Base-by-base conservation (phyloP, 75 land plant genomes). In the Pinus albicaulis region DNA sequence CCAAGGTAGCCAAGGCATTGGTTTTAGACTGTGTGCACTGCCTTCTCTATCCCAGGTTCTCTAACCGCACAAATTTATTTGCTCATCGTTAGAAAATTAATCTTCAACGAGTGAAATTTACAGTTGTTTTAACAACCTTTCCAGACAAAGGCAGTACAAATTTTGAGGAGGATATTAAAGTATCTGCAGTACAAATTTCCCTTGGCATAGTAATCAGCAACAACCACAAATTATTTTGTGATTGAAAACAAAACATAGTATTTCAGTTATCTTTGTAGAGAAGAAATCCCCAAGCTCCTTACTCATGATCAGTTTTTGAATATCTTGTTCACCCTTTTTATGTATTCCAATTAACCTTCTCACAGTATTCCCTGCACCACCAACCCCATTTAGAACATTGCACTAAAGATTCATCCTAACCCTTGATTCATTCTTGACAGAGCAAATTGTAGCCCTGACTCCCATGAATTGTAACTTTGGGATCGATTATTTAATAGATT, bases 111-210 rank as follows among this genome's bases (percentile, higher is more conserved):
- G n/a, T n/a, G n/a, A n/a, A n/a, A n/a, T n/a, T n/a, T n/a, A n/a
- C n/a, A n/a, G n/a, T n/a, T n/a, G n/a, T n/a, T n/a, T n/a, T n/a
- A n/a, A n/a, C n/a, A n/a, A n/a, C n/a, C n/a, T n/a, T n/a, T n/a
- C n/a, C n/a, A n/a, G n/a, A n/a, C n/a, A n/a, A n/a, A n/a, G n/a
- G n/a, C n/a, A n/a, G n/a, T n/a, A n/a, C n/a, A n/a, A n/a, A n/a
- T n/a, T n/a, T n/a, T n/a, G n/a, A n/a, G n/a, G n/a, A n/a, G n/a
- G n/a, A n/a, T n/a, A n/a, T n/a, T n/a, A n/a, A n/a, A n/a, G n/a
- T n/a, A n/a, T n/a, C 98, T 96, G 99, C 81, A 87, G 80, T 19
- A 96, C 89, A 82, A 96, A 96, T 79, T 96, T 98, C 52, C 99
- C 99, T 79, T 85, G 74, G 44, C 84, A 77, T 14, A 96, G 79